Evolutionary conservation across 768 basidiomycete genomes (phyloP).

Genomic region (Heimioporus sp.): DNA sequence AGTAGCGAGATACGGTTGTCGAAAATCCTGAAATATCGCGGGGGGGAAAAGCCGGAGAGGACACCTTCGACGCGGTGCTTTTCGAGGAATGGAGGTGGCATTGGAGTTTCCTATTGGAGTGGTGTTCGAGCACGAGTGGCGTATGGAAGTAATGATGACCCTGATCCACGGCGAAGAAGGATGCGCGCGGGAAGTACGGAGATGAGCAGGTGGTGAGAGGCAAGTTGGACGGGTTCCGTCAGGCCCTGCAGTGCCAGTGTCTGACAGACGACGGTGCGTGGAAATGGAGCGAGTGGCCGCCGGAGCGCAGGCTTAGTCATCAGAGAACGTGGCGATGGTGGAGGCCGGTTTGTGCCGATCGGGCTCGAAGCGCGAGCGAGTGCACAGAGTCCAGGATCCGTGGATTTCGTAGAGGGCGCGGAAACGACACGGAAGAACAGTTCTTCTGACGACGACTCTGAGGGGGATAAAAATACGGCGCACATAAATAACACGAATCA

Average conservation of each 20-base stretch:
- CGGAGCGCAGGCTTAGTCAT: constrained; percentile 13
- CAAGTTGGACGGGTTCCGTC: constrained; percentile 1
- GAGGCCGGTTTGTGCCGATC: constrained; percentile 7
- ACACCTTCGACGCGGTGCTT: constrained; percentile 31
- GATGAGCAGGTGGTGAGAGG: constrained; percentile 11
- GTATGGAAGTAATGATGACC: constrained; percentile 22
- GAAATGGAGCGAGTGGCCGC: constrained; percentile 24
- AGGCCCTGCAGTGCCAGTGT: neutral
- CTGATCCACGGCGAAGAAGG: constrained; percentile 30
- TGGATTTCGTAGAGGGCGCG: too few relatives aligned
- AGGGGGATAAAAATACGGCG: neutral
- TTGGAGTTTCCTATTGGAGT: constrained; percentile 11
- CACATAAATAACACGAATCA: too few relatives aligned
- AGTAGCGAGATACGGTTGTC: constrained; percentile 5
- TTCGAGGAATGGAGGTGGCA: constrained; percentile 30
- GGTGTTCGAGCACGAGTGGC: too few relatives aligned
- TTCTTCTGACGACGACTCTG: too few relatives aligned
- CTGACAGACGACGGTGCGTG: constrained; percentile 16
- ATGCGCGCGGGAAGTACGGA: constrained; percentile 27
- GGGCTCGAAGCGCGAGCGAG: too few relatives aligned
- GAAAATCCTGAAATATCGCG: constrained; percentile 28
- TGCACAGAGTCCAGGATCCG: too few relatives aligned
- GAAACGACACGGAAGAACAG: too few relatives aligned
- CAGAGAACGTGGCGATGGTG: constrained; percentile 13
- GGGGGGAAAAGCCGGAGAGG: constrained; percentile 10